Percentiles rank a stretch among this genome's conserved stretches.
Evolutionary conservation across 768 basidiomycete genomes (phyloP).

Genomic region (Favolaschia claudopus): DNA sequence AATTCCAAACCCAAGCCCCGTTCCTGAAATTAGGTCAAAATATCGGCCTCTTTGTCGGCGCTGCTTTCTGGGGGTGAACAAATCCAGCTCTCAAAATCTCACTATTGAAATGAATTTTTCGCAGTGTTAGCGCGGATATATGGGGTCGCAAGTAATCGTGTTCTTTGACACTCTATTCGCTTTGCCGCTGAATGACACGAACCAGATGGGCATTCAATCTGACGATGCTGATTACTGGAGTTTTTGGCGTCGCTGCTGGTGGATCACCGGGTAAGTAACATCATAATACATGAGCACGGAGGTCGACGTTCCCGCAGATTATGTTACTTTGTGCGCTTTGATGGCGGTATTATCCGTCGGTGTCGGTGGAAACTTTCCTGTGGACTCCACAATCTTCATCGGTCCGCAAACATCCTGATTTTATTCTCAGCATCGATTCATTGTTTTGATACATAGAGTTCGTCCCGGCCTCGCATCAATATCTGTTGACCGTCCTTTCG

Average conservation of each 20-base stretch:
- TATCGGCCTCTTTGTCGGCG: constrained; percentile 73
- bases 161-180: background rate
- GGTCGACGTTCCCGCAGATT: background rate
- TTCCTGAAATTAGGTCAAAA: constrained; percentile 76
- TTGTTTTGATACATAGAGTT: constrained; percentile 72
- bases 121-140: constrained; percentile 70
- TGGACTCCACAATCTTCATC: constrained; percentile 79
- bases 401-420: constrained; percentile 44
- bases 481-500: constrained; percentile 75
- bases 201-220: constrained; percentile 67
- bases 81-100: no score
- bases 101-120: no score
- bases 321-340: background rate
- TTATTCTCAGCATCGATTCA: background rate
- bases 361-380: constrained; percentile 63
- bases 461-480: constrained; percentile 75
- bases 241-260: constrained; percentile 72
- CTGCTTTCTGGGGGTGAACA: constrained; percentile 74
- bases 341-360: no score
- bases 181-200: background rate
- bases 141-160: constrained; percentile 71
- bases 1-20: constrained; percentile 71
- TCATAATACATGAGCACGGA: constrained; percentile 60
- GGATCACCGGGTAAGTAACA: constrained; percentile 59
- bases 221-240: constrained; percentile 70